Conservation (phyloP, 805 yeast species). For the Kuraishia cidri region DNA sequence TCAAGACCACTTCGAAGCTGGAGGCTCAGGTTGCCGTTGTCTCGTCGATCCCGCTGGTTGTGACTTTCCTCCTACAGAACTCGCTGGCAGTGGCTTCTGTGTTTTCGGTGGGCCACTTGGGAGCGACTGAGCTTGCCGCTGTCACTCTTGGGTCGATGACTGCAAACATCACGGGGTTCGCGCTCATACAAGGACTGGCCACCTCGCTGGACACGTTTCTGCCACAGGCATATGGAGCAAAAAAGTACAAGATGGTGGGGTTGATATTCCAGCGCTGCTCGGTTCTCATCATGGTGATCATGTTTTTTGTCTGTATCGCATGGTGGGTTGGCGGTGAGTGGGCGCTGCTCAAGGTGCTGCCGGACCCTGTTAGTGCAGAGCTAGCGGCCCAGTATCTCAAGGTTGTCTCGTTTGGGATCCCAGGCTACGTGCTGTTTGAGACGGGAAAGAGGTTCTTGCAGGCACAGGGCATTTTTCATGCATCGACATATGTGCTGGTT, state of each 20-base stretch:
- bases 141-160: constrained; percentile 50
- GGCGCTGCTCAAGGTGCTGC: constrained; percentile 30
- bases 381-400: constrained; percentile 39
- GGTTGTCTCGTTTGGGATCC: constrained; percentile 41
- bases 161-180: constrained; percentile 46
- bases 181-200: constrained; percentile 48
- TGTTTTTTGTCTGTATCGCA: constrained; percentile 44
- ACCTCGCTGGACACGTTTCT: constrained; percentile 50
- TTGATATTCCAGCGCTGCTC: constrained; percentile 40
- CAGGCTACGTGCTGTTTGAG: constrained; percentile 47
- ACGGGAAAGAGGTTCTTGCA: constrained; percentile 48
- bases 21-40: constrained; percentile 17
- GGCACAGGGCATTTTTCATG: constrained; percentile 51
- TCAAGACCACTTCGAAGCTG: constrained; percentile 3
- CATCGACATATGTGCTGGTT: constrained; percentile 42
- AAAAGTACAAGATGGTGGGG: constrained; percentile 40
- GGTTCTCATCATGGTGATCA: constrained; percentile 28
- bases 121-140: constrained; percentile 50
- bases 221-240: constrained; percentile 54
- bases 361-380: constrained; percentile 36
- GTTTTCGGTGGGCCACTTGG: constrained; percentile 58
- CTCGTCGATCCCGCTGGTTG: constrained; percentile 39
- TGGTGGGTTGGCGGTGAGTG: constrained; percentile 49
- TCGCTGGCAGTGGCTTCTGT: constrained; percentile 71
- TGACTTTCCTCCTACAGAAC: constrained; percentile 48